Evolutionary conservation across 1,284 basidiomycete genomes (phyloP), one percentile per base, ranked within the genome.

Genomic region (Pseudozyma hubeiensis): DNA sequence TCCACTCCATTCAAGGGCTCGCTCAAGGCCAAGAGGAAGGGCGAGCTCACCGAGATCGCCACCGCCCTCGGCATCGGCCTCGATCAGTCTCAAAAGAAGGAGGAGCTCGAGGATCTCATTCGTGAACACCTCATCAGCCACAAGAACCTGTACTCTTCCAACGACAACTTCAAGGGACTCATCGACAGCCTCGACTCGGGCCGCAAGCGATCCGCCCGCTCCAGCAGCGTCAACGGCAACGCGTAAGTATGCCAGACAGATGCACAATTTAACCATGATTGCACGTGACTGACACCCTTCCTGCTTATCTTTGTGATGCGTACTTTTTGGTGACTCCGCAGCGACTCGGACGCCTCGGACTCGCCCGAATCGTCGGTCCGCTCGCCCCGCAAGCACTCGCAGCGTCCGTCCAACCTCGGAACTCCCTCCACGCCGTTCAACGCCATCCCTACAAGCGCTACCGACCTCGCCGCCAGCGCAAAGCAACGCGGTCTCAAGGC

Each of bases 311-410:
- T 9, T 40, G 7, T 10, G 24, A 40, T 35, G 7, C 10, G 5
- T 53, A 16, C 33, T 24, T 24, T 24, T 24, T n/a, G 8, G 35
- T 10, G 35, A n/a, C 24, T 13, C 40, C 6, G 55, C 51, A 75
- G 71, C 46, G 78, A 79, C 40, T 72, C 70, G 58, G 79, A 79
- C 47, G 51, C 51, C 13, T 79, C 79, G 19, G 77, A 77, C 59
- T 75, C 77, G 19, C 78, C 73, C 40, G 68, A 76, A 53, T 53
- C 57, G 30, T 57, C 64, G 11, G 60, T 63, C 11, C 61, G 69
- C 43, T 77, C 79, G 53, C 79, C 79, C 43, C 75, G 79, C 54
- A 80, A 80, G 75, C 77, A 79, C 67, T 63, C 77, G 49, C 69
- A 66, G 45, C 62, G 63, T 17, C 47, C 64, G 10, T 62, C 65